phyloP scores from a whole-genome alignment of 176 grass and related monocot species.

The Otatea glauca region DNA sequence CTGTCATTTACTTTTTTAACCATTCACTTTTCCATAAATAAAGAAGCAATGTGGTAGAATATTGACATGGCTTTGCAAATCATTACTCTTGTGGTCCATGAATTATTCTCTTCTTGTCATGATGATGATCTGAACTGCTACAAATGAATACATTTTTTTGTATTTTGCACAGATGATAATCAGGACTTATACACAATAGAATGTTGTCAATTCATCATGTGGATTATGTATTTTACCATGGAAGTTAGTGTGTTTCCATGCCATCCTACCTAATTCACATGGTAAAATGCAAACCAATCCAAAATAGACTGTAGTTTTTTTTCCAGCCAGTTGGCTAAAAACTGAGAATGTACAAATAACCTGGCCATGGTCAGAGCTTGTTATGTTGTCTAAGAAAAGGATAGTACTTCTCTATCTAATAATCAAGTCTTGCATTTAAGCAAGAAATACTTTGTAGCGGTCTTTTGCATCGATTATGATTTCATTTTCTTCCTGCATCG shows the following conservation, averaged over 20 bases:
- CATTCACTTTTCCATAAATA: background rate
- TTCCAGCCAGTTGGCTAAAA: background rate
- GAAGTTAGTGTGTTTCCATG: background rate
- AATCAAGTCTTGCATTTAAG: slow-evolving; percentile 16
- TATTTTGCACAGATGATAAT: slow-evolving; percentile 1
- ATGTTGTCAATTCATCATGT: slow-evolving; percentile 6
- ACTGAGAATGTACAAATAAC: background rate
- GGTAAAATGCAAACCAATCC: background rate
- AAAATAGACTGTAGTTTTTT: background rate
- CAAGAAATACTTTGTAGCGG: background rate
- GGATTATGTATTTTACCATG: slow-evolving; percentile 8
- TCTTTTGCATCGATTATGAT: slow-evolving; percentile 4
- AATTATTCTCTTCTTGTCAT: slow-evolving; percentile 21
- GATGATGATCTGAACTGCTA: slow-evolving; percentile 15
- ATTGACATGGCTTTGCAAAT: background rate
- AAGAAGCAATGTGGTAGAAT: slow-evolving; percentile 15
- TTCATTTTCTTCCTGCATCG: slow-evolving; percentile 10
- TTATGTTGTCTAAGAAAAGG: slow-evolving; percentile 9
- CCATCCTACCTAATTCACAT: background rate
- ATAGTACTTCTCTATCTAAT: background rate
- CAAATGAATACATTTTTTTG: slow-evolving; percentile 8
- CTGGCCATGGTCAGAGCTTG: background rate
- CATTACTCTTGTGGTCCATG: slow-evolving; percentile 13
- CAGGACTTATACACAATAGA: background rate
- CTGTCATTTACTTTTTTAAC: slow-evolving; percentile 18